Conservation (phyloP, 2,329 filamentous ascomycete genomes). For the Penicillium verrucosum region DNA sequence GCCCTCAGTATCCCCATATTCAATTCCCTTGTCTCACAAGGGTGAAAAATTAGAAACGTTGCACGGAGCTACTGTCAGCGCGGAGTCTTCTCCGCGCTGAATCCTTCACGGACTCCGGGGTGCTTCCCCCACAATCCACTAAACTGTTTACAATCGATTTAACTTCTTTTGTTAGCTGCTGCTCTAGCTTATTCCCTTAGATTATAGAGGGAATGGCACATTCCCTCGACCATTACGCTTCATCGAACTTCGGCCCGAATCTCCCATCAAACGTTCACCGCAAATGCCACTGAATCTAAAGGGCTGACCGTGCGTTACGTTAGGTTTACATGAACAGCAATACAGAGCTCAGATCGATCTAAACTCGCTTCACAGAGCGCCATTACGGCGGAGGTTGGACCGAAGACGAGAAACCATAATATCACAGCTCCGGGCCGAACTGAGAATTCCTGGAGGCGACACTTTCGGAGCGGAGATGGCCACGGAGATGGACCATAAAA, state of each 20-base stretch:
- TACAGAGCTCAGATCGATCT: not conserved
- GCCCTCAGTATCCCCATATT: not conserved
- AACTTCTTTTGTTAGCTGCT: not conserved
- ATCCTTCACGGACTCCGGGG: constrained; percentile 14
- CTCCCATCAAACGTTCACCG: not conserved
- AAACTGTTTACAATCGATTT: constrained; percentile 6
- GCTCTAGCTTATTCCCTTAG: not conserved
- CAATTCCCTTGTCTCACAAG: not conserved
- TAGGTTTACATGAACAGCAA: not conserved
- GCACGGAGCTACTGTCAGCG: constrained; percentile 5
- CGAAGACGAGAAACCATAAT: not conserved
- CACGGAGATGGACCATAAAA: not conserved
- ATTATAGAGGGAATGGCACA: not conserved
- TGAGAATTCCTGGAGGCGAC: not conserved
- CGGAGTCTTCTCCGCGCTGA: constrained; percentile 21
- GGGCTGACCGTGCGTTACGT: not conserved
- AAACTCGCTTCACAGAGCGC: not conserved
- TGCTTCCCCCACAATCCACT: constrained; percentile 18
- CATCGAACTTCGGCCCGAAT: not conserved
- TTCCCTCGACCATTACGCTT: not conserved
- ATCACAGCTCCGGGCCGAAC: constrained; percentile 1
- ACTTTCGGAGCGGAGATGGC: not conserved
- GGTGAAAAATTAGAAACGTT: not conserved
- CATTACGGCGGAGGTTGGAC: not conserved
- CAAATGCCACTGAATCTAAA: not conserved